A percentile compares a stretch with the other conserved stretches of the same genome.
These are phyloP conservation scores for Penicillium riverlandense DNA, from an alignment of 495 filamentous ascomycete species.

Conservation along the genomic window DNA sequence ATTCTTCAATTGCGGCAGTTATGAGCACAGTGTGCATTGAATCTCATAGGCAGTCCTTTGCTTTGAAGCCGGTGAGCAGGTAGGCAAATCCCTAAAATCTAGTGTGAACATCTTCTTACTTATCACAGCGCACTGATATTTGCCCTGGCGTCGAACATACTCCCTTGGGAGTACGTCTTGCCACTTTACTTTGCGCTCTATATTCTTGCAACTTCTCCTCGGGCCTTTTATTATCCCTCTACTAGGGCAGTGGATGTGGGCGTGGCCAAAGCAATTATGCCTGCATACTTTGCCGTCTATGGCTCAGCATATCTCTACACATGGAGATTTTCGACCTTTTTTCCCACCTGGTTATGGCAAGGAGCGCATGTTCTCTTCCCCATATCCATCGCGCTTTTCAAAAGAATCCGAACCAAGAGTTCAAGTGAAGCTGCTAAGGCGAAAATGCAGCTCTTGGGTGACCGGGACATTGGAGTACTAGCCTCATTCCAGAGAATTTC, in stretches of 20 bases:
- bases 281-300: conserved; percentile 1
- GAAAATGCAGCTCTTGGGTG: too few relatives aligned
- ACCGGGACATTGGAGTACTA: too few relatives aligned
- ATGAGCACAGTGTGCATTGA: conserved; percentile 8
- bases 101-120: not conserved
- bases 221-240: conserved; percentile 11
- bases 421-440: too few relatives aligned
- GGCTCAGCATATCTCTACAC: not conserved
- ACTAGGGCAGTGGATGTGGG: conserved; percentile 7
- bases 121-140: conserved; percentile 6
- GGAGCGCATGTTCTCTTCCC: conserved; percentile 1
- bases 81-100: not conserved
- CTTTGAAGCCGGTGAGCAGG: conserved; percentile 3
- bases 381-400: not conserved
- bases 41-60: conserved; percentile 9
- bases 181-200: conserved; percentile 11
- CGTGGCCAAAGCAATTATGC: not conserved
- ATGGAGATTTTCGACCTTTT: not conserved
- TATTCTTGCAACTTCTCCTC: conserved; percentile 1
- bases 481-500: too few relatives aligned
- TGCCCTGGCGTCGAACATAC: conserved; percentile 1
- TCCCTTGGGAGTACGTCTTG: conserved; percentile 4
- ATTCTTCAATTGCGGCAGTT: not conserved
- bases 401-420: not conserved
- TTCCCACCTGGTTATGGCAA: not conserved